phyloP scores from a whole-genome alignment of 192 early-diverging fungal species.

The Backusella parvicylindrica region DNA sequence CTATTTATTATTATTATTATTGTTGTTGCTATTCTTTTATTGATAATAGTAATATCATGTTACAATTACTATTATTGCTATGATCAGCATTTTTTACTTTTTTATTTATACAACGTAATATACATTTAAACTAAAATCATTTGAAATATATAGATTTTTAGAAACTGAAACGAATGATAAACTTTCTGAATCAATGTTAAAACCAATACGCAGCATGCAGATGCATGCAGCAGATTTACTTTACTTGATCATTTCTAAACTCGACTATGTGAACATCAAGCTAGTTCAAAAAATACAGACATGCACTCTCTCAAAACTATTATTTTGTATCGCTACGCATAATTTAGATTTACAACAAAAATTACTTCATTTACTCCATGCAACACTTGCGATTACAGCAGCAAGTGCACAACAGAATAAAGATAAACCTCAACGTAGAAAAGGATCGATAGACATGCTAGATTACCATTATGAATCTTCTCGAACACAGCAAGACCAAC shows the following conservation, averaged over 20 bases:
- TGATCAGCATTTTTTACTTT: not conserved
- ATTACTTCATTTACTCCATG: constrained; percentile 51
- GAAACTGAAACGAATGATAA: constrained; percentile 31
- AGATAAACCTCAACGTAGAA: not conserved
- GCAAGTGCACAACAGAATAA: constrained; percentile 1
- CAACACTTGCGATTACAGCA: constrained; percentile 45
- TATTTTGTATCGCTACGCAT: constrained; percentile 50
- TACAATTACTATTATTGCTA: constrained; percentile 2
- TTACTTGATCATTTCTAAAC: constrained; percentile 48
- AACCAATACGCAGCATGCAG: constrained; percentile 42
- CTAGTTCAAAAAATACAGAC: constrained; percentile 50
- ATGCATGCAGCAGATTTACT: constrained; percentile 57
- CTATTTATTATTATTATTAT: not conserved
- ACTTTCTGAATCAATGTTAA: constrained; percentile 17
- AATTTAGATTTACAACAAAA: constrained; percentile 57
- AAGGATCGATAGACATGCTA: not conserved
- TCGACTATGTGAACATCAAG: constrained; percentile 48
- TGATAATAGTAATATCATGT: not conserved
- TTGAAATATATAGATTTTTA: constrained; percentile 26
- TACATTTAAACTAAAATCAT: not conserved
- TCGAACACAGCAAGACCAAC: not conserved
- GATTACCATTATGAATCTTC: not conserved
- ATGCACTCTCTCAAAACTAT: constrained; percentile 49
- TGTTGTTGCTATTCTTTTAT: no score
- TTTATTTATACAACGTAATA: not conserved